Conservation (phyloP, 1,284 basidiomycete genomes). For the Sporisorium reilianum region DNA sequence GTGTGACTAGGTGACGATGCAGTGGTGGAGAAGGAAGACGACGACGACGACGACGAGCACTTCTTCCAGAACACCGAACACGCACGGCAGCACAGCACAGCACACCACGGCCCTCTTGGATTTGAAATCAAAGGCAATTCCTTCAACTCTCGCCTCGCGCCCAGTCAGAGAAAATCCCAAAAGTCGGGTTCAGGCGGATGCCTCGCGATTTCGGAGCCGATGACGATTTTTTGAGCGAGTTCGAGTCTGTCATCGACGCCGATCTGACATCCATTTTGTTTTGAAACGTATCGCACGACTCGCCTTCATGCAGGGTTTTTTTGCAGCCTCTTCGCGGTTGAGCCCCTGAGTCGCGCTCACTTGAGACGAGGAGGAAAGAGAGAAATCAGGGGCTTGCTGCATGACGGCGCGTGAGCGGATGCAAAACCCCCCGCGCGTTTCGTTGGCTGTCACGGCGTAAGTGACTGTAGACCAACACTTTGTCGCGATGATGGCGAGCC, state of each 20-base stretch:
- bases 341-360: slow-evolving; percentile 27
- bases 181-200: slow-evolving; percentile 29
- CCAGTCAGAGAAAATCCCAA: neutral
- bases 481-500: no score
- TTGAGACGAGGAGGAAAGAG: neutral
- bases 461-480: slow-evolving; percentile 24
- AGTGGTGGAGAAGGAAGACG: slow-evolving; percentile 9
- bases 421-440: slow-evolving; percentile 4
- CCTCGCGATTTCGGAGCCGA: slow-evolving; percentile 26
- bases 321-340: neutral
- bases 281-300: slow-evolving; percentile 1
- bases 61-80: slow-evolving; percentile 23
- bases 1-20: slow-evolving; percentile 22
- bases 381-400: slow-evolving; percentile 34
- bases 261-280: neutral
- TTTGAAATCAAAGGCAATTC: slow-evolving; percentile 29
- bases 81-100: neutral
- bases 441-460: no score
- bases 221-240: neutral
- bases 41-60: slow-evolving; percentile 2
- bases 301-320: neutral
- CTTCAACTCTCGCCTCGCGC: neutral
- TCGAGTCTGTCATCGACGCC: neutral
- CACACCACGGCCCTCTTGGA: slow-evolving; percentile 9
- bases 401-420: slow-evolving; percentile 11